phyloP scores from a whole-genome alignment of 2,329 filamentous ascomycete species.

The Aquanectria penicillioides region DNA sequence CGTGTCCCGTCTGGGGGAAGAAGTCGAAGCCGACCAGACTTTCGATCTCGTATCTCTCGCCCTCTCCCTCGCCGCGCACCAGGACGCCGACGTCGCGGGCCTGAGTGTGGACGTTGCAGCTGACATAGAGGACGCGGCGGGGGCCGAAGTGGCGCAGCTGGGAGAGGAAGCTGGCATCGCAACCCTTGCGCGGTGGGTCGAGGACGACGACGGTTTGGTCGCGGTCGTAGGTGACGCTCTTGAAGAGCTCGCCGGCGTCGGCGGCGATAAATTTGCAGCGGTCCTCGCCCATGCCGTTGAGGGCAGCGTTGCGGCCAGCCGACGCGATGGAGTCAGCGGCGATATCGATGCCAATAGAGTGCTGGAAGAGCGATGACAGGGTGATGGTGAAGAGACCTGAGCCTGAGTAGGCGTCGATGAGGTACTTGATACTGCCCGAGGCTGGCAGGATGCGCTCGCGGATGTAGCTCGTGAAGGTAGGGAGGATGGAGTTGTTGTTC shows the following conservation, averaged over 20 bases:
- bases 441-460: slow-evolving; percentile 78
- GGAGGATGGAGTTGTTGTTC: slow-evolving; percentile 98
- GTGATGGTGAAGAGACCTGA: slow-evolving; percentile 98
- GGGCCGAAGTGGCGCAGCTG: slow-evolving; percentile 85
- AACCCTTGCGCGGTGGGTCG: slow-evolving; percentile 96
- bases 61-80: slow-evolving; percentile 71
- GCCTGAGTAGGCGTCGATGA: slow-evolving; percentile 98
- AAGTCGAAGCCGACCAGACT: slow-evolving; percentile 95
- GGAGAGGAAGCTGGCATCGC: slow-evolving; percentile 82
- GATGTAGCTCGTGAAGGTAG: slow-evolving; percentile 86
- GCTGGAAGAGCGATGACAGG: slow-evolving; percentile 84
- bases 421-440: slow-evolving; percentile 72
- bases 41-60: slow-evolving; percentile 81
- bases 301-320: slow-evolving; percentile 79
- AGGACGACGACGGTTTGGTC: slow-evolving; percentile 93
- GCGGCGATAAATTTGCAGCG: slow-evolving; percentile 89
- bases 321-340: slow-evolving; percentile 79
- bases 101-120: slow-evolving; percentile 98
- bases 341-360: slow-evolving; percentile 91
- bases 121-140: slow-evolving; percentile 87
- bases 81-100: slow-evolving; percentile 90
- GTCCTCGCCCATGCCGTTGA: slow-evolving; percentile 75
- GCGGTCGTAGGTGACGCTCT: slow-evolving; percentile 75
- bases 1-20: slow-evolving; percentile 86
- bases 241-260: slow-evolving; percentile 86